A percentile compares a stretch with the other conserved stretches of the same genome.
These are phyloP conservation scores for Fusarium euwallaceae DNA, from an alignment of 2,329 filamentous ascomycete genomes.

Conservation along the genomic window DNA sequence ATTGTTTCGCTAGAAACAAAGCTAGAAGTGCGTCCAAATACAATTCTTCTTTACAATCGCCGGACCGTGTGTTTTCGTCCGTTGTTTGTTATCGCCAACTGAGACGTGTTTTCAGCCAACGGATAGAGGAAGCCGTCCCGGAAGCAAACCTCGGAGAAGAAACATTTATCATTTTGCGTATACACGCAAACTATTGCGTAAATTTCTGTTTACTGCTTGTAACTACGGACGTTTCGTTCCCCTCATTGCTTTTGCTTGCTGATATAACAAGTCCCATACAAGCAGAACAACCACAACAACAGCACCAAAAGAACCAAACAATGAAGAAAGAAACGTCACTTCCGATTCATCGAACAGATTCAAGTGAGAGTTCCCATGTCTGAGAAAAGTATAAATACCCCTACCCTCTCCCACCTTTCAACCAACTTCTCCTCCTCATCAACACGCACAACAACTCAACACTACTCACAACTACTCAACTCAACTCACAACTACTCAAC, in stretches of 20 bases:
- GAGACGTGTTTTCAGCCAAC: neutral
- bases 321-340: neutral
- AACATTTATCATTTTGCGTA: neutral
- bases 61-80: neutral
- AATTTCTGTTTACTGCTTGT: neutral
- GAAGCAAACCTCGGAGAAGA: neutral
- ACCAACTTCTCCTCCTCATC: neutral
- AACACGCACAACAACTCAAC: neutral
- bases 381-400: constrained; percentile 25
- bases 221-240: neutral
- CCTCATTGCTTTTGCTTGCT: neutral
- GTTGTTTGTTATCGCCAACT: neutral
- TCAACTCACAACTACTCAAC: neutral
- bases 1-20: neutral
- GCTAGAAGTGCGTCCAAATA: neutral
- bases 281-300: neutral
- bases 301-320: neutral
- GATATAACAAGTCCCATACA: neutral
- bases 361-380: no score
- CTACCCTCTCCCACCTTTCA: neutral
- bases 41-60: neutral
- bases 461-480: constrained; percentile 3
- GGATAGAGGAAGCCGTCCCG: neutral
- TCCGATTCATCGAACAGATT: neutral
- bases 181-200: neutral